These are phyloP conservation scores for Vaccinium vitisidaea DNA, from an alignment of 148 eudicot genomes.

Conservation along the genomic window DNA sequence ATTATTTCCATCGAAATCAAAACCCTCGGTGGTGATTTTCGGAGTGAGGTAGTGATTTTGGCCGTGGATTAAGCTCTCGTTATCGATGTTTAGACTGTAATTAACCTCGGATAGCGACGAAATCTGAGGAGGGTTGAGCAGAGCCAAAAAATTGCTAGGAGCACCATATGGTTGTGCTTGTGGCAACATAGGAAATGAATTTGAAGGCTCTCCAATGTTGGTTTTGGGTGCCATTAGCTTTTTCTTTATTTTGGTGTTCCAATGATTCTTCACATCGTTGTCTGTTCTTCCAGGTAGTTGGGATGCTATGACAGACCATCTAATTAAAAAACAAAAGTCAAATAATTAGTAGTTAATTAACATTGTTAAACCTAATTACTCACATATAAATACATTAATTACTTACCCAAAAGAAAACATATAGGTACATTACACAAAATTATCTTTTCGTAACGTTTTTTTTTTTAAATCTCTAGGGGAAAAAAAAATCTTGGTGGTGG, in stretches of 20 bases:
- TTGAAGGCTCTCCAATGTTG: neutral
- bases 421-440: neutral
- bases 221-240: constrained; percentile 26
- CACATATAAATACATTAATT: neutral
- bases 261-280: constrained; percentile 74
- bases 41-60: neutral
- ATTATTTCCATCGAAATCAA: neutral
- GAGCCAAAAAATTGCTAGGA: neutral
- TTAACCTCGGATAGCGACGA: neutral
- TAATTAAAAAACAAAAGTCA: constrained; percentile 14
- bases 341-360: neutral
- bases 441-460: neutral
- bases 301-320: constrained; percentile 80
- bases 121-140: constrained; percentile 13
- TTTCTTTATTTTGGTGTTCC: constrained; percentile 83
- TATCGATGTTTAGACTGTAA: neutral
- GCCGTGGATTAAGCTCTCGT: neutral
- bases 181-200: neutral
- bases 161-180: constrained; percentile 1
- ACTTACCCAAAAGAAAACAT: neutral
- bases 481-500: no score
- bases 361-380: neutral
- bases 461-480: neutral
- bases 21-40: neutral
- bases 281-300: constrained; percentile 75